Evolutionary conservation across 1,284 basidiomycete genomes (phyloP), one percentile per base, ranked within the genome.

Genomic region (Ganoderma multipileum): DNA sequence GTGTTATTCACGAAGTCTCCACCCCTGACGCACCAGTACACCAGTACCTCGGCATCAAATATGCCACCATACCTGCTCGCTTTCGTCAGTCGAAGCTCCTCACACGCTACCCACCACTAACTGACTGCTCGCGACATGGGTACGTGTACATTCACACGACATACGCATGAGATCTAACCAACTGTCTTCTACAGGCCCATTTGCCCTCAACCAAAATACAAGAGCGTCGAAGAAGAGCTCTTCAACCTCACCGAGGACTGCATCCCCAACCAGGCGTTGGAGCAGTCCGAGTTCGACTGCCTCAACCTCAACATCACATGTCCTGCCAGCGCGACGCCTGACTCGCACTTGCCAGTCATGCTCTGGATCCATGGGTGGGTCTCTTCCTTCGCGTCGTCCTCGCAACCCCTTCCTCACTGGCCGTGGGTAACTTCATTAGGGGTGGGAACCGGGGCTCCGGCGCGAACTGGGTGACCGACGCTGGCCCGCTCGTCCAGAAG

Each of bases 281-380:
- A 83, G 70, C 89, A 91, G 63, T 85, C 91, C 76, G 91, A 93
- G 77, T 91, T 92, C 57, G 89, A 91, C 65, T 93, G 91, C 78
- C 81, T 93, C 52, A 93, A 93, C 76, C 78, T 93, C 66, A 92
- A 91, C 78, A 91, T 93, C 66, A 91, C 91, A n/a, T 85, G 86
- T 66, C 92, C 92, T 26, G 87, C 84, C 23, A 85, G 85, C 42
- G 80, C 87, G 30, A 83, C 79, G 2, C 75, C 84, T 4, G 79
- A 81, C 54, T 88, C 89, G 39, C 82, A 81, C 50, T 72, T 90
- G 16, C 91, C 92, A 8, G 91, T 93, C 69, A 92, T 93, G 91
- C 77, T 93, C 54, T 93, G 91, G 91, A 82, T 93, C 23, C 91
- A 93, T 78, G 91, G 92, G 91, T 93, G 73, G 14, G 68, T 64